Evolutionary conservation across 163 green algal genomes (phyloP).

Genomic region (Scenedesmus sp.): DNA sequence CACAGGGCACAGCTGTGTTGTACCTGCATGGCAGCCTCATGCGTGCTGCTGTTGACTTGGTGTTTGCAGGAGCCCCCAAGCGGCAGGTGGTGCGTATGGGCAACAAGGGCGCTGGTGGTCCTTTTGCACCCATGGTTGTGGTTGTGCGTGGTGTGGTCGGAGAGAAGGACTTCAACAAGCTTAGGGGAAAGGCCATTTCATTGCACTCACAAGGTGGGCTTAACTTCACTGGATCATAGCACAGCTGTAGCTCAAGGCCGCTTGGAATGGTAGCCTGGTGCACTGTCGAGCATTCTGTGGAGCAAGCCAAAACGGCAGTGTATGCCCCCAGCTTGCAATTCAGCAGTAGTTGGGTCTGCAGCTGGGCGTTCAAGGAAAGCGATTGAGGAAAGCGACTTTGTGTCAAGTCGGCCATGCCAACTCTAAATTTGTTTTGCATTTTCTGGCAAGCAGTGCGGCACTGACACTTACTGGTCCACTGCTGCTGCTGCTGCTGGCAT

Average conservation of each 20-base stretch:
- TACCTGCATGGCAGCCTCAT: background rate
- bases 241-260: background rate
- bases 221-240: too few species aligned
- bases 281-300: background rate
- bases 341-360: background rate
- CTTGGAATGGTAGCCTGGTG: background rate
- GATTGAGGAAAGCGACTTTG: too few species aligned
- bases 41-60: background rate
- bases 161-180: slow-evolving; percentile 97
- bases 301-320: background rate
- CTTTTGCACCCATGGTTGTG: slow-evolving; percentile 93
- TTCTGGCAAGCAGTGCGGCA: background rate
- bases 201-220: slow-evolving; percentile 95
- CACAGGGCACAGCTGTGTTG: slow-evolving; percentile 17
- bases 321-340: background rate
- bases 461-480: background rate
- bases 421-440: background rate
- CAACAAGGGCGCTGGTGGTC: slow-evolving; percentile 85
- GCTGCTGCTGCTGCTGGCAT: background rate
- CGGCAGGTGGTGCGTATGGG: slow-evolving; percentile 78
- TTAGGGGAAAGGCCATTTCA: slow-evolving; percentile 97
- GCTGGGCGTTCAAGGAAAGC: too few species aligned
- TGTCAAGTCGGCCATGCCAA: background rate
- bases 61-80: slow-evolving; percentile 56
- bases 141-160: slow-evolving; percentile 87